These are phyloP conservation scores for Plasmodium gonderi DNA, from an alignment of 169 alveolate genomes.

Conservation along the genomic window DNA sequence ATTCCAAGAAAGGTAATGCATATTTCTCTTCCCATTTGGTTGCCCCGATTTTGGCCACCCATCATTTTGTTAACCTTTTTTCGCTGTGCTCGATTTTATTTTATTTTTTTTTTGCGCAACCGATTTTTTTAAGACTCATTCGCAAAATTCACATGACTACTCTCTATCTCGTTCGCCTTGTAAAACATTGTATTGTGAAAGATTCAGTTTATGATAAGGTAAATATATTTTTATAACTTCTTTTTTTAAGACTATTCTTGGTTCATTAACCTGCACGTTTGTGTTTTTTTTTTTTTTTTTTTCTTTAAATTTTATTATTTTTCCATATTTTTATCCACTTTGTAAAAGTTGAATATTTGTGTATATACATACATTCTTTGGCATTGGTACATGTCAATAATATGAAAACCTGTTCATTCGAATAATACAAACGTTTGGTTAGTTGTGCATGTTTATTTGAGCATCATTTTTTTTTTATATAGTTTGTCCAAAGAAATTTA, in stretches of 20 bases:
- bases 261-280: neutral
- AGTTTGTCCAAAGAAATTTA: neutral
- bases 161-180: neutral
- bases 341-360: neutral
- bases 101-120: too few relatives aligned
- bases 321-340: neutral
- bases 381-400: neutral
- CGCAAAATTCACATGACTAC: neutral
- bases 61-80: too few relatives aligned
- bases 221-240: neutral
- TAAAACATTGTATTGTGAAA: neutral
- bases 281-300: neutral
- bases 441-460: neutral
- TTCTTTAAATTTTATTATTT: neutral
- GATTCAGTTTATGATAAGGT: neutral
- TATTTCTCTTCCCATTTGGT: neutral
- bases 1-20: neutral
- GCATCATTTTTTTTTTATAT: neutral
- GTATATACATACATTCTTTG: neutral
- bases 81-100: too few relatives aligned
- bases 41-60: neutral
- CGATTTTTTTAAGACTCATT: too few relatives aligned
- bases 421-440: neutral
- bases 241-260: neutral
- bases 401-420: neutral